phyloP scores from a whole-genome alignment of 179 eudicot species.

The Heliamphora pulchella region DNA sequence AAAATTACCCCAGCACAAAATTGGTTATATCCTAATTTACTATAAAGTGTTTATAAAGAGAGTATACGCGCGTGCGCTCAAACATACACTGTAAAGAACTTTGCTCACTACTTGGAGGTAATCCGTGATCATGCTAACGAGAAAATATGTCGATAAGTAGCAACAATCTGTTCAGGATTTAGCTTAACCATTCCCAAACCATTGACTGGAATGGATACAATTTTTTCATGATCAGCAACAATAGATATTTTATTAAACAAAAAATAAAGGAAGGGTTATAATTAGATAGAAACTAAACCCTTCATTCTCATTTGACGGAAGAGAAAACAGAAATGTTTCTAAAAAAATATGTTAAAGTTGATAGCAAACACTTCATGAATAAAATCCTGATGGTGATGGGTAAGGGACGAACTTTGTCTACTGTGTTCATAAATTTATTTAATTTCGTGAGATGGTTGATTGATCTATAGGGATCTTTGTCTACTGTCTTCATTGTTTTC shows the following conservation, averaged over 20 bases:
- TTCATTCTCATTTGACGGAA: background rate
- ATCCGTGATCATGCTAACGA: background rate
- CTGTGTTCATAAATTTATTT: background rate
- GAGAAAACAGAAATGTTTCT: constrained; percentile 1
- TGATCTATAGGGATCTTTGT: background rate
- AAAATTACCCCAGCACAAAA: background rate
- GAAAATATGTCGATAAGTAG: background rate
- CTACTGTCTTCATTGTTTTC: background rate
- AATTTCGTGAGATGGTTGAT: background rate
- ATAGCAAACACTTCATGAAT: background rate
- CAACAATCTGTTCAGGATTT: constrained; percentile 3
- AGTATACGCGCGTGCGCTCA: too few species aligned
- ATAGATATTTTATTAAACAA: too few species aligned
- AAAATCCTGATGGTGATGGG: background rate
- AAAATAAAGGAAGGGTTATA: background rate
- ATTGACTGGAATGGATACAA: background rate
- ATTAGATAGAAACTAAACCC: background rate
- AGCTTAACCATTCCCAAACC: background rate
- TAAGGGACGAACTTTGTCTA: too few species aligned
- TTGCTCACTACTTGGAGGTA: background rate
- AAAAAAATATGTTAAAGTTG: background rate
- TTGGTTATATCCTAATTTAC: background rate
- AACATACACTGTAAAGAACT: background rate
- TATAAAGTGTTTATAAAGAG: too few species aligned
- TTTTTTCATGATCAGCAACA: too few species aligned